Percentiles rank a stretch among this genome's conserved stretches.
Conservation (phyloP, 148 eudicot species). For the Polygonum maritimum region DNA sequence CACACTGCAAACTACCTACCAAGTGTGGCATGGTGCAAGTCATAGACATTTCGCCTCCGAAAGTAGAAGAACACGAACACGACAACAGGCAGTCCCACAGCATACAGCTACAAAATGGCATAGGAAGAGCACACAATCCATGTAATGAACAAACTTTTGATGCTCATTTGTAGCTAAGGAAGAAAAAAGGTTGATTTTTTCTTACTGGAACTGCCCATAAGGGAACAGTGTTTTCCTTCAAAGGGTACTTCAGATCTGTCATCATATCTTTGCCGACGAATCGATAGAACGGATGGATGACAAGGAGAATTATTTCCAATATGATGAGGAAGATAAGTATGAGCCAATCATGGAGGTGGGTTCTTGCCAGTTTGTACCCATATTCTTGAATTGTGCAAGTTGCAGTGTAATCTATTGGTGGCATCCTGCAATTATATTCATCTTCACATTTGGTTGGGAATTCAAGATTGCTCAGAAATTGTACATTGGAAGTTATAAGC, state of each 20-base stretch:
- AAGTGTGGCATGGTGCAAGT: constrained; percentile 63
- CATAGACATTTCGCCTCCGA: constrained; percentile 54
- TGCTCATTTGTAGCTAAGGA: background rate
- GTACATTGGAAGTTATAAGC: background rate
- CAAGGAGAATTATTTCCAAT: constrained; percentile 30
- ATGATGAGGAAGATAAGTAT: constrained; percentile 40
- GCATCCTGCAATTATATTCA: constrained; percentile 7
- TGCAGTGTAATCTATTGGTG: constrained; percentile 26
- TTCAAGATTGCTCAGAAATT: too few relatives aligned
- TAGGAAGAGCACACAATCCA: background rate
- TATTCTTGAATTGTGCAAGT: constrained; percentile 50
- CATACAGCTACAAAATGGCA: constrained; percentile 36
- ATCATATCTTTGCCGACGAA: constrained; percentile 76
- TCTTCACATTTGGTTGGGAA: too few relatives aligned
- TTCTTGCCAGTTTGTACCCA: constrained; percentile 57
- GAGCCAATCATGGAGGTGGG: constrained; percentile 72
- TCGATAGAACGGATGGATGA: constrained; percentile 60
- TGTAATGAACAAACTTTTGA: background rate
- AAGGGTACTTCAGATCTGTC: constrained; percentile 60
- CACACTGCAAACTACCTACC: constrained; percentile 25
- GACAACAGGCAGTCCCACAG: constrained; percentile 49
- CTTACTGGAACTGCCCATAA: constrained; percentile 72
- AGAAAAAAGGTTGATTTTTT: background rate
- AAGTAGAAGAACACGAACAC: constrained; percentile 42
- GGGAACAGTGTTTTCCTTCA: constrained; percentile 53